A percentile compares a stretch with the other conserved stretches of the same genome.
Conservation (phyloP, 202 grass and related monocot species). For the Zoysia matrella region DNA sequence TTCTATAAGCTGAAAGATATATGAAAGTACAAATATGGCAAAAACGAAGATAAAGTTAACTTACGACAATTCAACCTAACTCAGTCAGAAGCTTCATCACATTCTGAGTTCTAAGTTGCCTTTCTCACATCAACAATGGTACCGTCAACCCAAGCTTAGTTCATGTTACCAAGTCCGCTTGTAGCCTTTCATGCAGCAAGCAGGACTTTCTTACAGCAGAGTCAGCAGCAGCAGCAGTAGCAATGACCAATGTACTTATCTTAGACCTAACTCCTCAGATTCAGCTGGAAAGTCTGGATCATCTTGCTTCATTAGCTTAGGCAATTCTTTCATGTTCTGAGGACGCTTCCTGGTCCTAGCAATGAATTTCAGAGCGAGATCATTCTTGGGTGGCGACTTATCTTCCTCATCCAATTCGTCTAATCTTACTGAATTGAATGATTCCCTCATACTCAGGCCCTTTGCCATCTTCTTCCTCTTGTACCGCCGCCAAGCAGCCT, state of each 20-base stretch:
- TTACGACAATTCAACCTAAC: not conserved
- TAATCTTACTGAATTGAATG: constrained; percentile 62
- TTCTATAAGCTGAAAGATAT: constrained; percentile 8
- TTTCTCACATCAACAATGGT: constrained; percentile 15
- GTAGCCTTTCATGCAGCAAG: constrained; percentile 4
- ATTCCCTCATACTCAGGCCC: constrained; percentile 83
- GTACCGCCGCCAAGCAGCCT: constrained; percentile 45
- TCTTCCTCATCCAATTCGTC: constrained; percentile 54
- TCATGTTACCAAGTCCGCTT: not conserved
- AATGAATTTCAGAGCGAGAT: constrained; percentile 64
- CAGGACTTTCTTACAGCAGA: not conserved
- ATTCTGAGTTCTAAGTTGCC: constrained; percentile 1
- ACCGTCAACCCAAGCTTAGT: not conserved
- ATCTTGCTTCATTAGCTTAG: constrained; percentile 78
- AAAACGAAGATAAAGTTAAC: constrained; percentile 25
- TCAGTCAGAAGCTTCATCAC: constrained; percentile 11
- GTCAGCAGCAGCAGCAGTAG: constrained; percentile 17
- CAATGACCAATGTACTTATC: not conserved
- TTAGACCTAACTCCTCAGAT: constrained; percentile 51
- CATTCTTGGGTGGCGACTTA: constrained; percentile 53
- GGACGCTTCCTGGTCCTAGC: constrained; percentile 49
- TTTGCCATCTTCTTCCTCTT: constrained; percentile 65
- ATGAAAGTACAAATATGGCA: constrained; percentile 43
- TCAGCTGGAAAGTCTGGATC: constrained; percentile 92
- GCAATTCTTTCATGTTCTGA: constrained; percentile 42